Percentiles rank a stretch among this genome's conserved stretches.
phyloP scores from a whole-genome alignment of 1,284 basidiomycete species.

The Cryptococcus sp. region DNA sequence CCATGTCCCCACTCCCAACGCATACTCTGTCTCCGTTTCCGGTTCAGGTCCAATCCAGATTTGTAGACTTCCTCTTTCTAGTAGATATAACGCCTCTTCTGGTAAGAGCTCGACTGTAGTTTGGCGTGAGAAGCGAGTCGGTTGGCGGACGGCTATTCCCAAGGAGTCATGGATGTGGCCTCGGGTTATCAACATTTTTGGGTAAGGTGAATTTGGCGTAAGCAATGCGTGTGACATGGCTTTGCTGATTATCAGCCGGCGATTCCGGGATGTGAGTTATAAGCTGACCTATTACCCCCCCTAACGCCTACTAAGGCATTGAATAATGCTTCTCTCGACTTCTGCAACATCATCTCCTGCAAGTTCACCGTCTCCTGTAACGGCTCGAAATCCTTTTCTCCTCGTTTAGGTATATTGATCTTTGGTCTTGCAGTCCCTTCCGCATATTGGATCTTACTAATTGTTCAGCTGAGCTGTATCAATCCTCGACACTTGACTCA shows the following conservation, averaged over 20 bases:
- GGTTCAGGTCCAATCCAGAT: conserved; percentile 61
- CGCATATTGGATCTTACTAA: conserved; percentile 38
- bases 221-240: conserved; percentile 46
- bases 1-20: conserved; percentile 28
- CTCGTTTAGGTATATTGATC: conserved; percentile 74
- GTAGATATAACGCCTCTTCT: conserved; percentile 87
- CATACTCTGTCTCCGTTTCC: conserved; percentile 11
- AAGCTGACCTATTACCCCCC: conserved; percentile 63
- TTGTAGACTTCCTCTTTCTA: conserved; percentile 80
- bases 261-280: conserved; percentile 5
- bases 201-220: conserved; percentile 30
- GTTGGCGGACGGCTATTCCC: conserved; percentile 63
- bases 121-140: conserved; percentile 53
- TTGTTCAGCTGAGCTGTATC: neutral
- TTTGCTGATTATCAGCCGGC: conserved; percentile 31
- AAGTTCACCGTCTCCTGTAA: conserved; percentile 57
- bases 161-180: conserved; percentile 74
- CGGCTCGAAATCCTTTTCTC: conserved; percentile 96
- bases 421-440: conserved; percentile 16
- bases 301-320: conserved; percentile 68
- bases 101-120: conserved; percentile 69
- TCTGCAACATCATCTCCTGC: conserved; percentile 67
- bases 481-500: conserved; percentile 1
- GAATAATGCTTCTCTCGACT: conserved; percentile 78
- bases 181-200: conserved; percentile 63